phyloP scores from a whole-genome alignment of 148 eudicot genomes.

The Arbutus unedo region DNA sequence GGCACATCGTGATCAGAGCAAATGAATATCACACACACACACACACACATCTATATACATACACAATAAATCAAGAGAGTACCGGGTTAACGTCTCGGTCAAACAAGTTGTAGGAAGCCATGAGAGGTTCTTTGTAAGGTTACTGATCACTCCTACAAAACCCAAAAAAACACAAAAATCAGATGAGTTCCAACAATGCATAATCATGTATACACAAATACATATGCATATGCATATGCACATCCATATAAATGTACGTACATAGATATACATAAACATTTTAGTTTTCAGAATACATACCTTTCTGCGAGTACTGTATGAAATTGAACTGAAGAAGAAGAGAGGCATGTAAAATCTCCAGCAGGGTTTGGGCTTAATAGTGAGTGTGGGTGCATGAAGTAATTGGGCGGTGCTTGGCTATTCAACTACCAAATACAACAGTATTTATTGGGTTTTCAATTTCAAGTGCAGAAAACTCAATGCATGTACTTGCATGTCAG shows the following conservation, averaged over 20 bases:
- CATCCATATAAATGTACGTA: too few species aligned
- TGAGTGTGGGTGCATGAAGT: neutral
- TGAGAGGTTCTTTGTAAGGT: neutral
- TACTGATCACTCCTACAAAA: neutral
- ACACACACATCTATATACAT: neutral
- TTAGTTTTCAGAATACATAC: too few species aligned
- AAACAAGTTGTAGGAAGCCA: constrained; percentile 11
- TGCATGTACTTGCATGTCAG: neutral
- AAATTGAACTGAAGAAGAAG: neutral
- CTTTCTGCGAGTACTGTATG: neutral
- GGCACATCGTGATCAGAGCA: neutral
- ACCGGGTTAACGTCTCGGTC: neutral
- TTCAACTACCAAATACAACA: neutral
- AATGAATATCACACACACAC: neutral
- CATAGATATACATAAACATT: too few species aligned
- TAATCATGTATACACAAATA: too few species aligned
- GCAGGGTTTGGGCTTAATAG: too few species aligned
- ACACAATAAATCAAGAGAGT: neutral
- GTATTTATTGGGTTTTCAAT: neutral
- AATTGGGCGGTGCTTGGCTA: neutral
- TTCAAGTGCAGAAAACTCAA: neutral
- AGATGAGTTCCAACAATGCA: neutral
- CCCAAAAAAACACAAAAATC: neutral
- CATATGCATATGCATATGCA: too few species aligned
- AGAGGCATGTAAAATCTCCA: too few species aligned